Base-by-base conservation (phyloP, 139 green algal genomes). In the Chlorella sp. region DNA sequence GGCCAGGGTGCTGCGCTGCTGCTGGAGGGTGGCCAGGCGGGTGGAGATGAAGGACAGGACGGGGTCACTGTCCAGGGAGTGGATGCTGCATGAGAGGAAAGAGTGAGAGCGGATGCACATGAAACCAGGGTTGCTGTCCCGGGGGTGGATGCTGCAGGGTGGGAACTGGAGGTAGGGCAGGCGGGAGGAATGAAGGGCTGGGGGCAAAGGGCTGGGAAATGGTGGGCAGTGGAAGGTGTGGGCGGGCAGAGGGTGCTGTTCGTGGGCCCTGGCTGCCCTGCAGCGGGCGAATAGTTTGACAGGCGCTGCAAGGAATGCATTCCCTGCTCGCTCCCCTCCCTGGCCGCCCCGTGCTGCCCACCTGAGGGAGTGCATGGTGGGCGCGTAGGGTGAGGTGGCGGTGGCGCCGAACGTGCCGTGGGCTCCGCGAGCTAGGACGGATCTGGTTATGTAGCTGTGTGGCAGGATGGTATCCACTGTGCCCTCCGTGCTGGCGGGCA, bases 21-120 rank as follows among this genome's bases (percentile, higher is more conserved):
- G 42, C 30, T 40, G 42, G 42, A 68, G 28, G 0, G 79, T 85
- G 79, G 42, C 79, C 42, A 85, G 42, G 42, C 79, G 79, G 18
- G 79, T 69, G 39, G 79, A 85, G 48, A 85, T 85, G 79, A 85
- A 68, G 48, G 79, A 68, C 30, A 85, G 39, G 30, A 85, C 42
- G 4, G 79, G 79, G 79, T 85, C 79, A 26, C 26, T 68, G 30
- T 85, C 79, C 30, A 85, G 48, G 26, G 79, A 68, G 48, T 14
- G 79, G 42, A 85, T 12, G 79, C 79, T 85, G 79, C 12, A 5
- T n/a, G n/a, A 28, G 42, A 30, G 21, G 24, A 73, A 3, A n/a
- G n/a, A n/a, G n/a, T n/a, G n/a, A n/a, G n/a, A n/a, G n/a, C n/a
- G n/a, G n/a, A n/a, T n/a, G n/a, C n/a, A n/a, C n/a, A n/a, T n/a